These are phyloP conservation scores for Annulohypoxylon bovei DNA, from an alignment of 495 filamentous ascomycete genomes.

Conservation along the genomic window DNA sequence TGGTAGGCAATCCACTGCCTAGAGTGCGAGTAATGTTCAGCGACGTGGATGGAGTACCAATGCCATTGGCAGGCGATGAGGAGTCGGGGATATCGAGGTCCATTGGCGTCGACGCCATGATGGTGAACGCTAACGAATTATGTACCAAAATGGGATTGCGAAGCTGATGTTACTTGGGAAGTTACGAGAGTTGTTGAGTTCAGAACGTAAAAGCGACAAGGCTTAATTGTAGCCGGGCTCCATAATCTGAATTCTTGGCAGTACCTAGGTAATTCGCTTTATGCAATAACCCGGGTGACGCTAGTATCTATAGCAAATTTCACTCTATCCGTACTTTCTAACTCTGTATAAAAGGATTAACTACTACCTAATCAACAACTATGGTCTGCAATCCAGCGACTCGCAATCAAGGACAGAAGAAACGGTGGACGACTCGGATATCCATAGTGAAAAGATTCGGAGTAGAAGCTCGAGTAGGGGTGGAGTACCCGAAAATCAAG, in stretches of 20 bases:
- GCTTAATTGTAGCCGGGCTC: constrained; percentile 3
- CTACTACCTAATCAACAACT: no score
- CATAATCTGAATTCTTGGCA: background rate
- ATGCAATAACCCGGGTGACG: background rate
- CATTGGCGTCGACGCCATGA: constrained; percentile 65
- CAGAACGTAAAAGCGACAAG: background rate
- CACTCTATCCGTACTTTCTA: background rate
- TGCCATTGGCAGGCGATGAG: constrained; percentile 46
- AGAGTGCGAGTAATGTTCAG: constrained; percentile 54
- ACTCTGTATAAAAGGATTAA: no score
- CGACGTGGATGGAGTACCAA: constrained; percentile 47
- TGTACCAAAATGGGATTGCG: background rate
- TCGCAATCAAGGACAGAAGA: background rate
- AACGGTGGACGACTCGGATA: background rate
- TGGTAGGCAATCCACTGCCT: constrained; percentile 47
- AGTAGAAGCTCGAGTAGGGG: no score
- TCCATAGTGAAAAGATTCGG: no score
- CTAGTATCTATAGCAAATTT: background rate
- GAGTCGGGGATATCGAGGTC: constrained; percentile 57
- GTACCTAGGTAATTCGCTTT: no score
- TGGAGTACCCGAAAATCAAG: no score
- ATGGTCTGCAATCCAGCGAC: background rate
- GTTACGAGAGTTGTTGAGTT: background rate
- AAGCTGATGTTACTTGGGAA: background rate
- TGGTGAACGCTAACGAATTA: background rate